Evolutionary conservation across 768 basidiomycete species (phyloP).

Genomic region (Auricularia heimuer): DNA sequence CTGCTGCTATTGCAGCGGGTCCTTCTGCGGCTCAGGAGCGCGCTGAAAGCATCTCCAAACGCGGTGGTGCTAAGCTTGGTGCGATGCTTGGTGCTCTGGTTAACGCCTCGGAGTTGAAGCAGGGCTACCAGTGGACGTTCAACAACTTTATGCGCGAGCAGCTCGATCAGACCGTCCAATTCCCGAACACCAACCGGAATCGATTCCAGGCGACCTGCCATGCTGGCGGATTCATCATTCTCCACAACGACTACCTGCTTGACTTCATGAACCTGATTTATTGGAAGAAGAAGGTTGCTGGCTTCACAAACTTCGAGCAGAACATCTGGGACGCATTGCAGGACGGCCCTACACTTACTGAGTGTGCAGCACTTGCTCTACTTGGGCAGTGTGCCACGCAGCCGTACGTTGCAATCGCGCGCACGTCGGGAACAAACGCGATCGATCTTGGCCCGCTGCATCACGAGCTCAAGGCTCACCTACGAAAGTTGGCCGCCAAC

Average conservation of each 20-base stretch:
- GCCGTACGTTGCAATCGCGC: conserved; percentile 17
- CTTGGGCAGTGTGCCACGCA: conserved; percentile 16
- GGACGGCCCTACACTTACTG: conserved; percentile 13
- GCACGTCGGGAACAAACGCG: conserved; percentile 15
- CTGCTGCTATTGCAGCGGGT: conserved; percentile 9
- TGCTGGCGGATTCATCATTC: conserved; percentile 13
- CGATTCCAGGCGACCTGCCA: conserved; percentile 14
- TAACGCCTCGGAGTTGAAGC: background rate
- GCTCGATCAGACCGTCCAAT: conserved; percentile 7
- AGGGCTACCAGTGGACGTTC: conserved; percentile 15
- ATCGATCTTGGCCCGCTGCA: conserved; percentile 18
- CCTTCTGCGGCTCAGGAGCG: background rate
- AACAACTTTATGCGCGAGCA: conserved; percentile 9
- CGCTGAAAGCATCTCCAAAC: conserved; percentile 2
- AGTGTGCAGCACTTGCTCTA: conserved; percentile 15
- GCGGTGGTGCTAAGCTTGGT: conserved; percentile 21
- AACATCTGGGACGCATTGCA: conserved; percentile 17
- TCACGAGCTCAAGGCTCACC: conserved; percentile 9
- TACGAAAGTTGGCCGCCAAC: conserved; percentile 14
- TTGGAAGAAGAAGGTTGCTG: conserved; percentile 13
- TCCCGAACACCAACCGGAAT: conserved; percentile 18
- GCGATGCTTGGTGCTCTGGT: conserved; percentile 9
- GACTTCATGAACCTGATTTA: conserved; percentile 15
- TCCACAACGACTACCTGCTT: conserved; percentile 8
- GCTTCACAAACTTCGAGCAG: conserved; percentile 19